phyloP scores from a whole-genome alignment of 139 green algal species.

The Asterochloris sp. region DNA sequence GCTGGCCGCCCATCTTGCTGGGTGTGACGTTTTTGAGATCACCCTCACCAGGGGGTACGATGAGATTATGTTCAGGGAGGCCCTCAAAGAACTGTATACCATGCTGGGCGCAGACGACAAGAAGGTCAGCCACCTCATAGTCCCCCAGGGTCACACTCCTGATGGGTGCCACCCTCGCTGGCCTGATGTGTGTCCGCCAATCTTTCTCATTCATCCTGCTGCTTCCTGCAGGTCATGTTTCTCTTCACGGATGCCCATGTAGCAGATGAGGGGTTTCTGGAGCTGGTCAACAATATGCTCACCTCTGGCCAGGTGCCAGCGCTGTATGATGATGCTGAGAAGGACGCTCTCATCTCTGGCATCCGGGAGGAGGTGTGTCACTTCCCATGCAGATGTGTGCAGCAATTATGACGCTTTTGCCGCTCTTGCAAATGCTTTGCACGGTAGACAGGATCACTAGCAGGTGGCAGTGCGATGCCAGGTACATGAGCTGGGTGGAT shows the following conservation, averaged over 20 bases:
- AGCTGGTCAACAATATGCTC: conserved; percentile 90
- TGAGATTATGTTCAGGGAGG: conserved; percentile 73
- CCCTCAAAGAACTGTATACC: conserved; percentile 80
- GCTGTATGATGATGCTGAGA: conserved; percentile 79
- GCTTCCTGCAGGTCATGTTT: conserved; percentile 59
- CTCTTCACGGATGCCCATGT: conserved; percentile 85
- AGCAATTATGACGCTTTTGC: too few species aligned
- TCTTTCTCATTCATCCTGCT: too few species aligned
- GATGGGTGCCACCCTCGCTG: too few species aligned
- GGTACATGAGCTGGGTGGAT: too few species aligned
- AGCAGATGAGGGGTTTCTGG: conserved; percentile 81
- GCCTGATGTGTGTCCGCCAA: too few species aligned
- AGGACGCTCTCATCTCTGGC: conserved; percentile 59
- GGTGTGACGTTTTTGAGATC: conserved; percentile 82
- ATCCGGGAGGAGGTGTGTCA: conserved; percentile 36
- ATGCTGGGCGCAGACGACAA: conserved; percentile 73
- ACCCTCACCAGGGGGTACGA: conserved; percentile 84
- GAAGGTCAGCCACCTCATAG: conserved; percentile 26
- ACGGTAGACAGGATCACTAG: too few species aligned
- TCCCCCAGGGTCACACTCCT: too few species aligned
- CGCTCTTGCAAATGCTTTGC: too few species aligned
- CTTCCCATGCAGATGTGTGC: too few species aligned
- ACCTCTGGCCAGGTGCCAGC: conserved; percentile 83
- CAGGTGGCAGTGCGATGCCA: too few species aligned
- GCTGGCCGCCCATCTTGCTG: conserved; percentile 55